Evolutionary conservation across 225 moss, liverwort and hornwort genomes (phyloP), one percentile per base, ranked within the genome.

Genomic region (Bryum argenteum): DNA sequence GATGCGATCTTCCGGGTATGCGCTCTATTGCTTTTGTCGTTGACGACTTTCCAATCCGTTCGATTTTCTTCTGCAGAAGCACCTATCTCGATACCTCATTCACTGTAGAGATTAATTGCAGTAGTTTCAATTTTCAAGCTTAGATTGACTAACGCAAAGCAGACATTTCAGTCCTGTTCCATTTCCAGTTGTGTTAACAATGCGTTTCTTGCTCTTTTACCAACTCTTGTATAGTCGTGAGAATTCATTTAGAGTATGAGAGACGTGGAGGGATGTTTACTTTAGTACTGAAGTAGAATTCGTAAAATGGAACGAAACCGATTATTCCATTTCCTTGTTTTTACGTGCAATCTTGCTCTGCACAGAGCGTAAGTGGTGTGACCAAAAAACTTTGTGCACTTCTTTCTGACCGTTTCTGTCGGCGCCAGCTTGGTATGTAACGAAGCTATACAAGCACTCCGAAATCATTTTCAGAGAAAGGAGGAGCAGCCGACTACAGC

Each of bases 1-100:
- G 16, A 59, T 84, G 74, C 84, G 80, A 71, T 80, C 84, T 42
- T 80, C 84, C 13, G 80, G 83, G 83, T 83, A 38, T 0, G 67
- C 61, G 19, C 14, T 37, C 68, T 66, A 41, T 17, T 63, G 20
- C 20, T 0, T n/a, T 63, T 9, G 3, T 37, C 23, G 39, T 61
- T 40, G 11, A 24, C 19, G 44, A 16, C 18, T 22, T 60, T 28
- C 33, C 33, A 33, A 33, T 33, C 1, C 8, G 8, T 24, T 38
- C 6, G 8, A 17, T 17, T 16, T 15, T 48, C 16, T 48, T 48
- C 48, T 48, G 16, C 48, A 48, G 48, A 48, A 15, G 8, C 8
- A 48, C 13, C 48, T 33, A 33, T 33, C 33, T 33, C 7, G 33
- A 33, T 6, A 5, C 33, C 33, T 33, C 33, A 33, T 33, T 33